Evolutionary conservation across 768 basidiomycete genomes (phyloP), one percentile per base, ranked within the genome.

Genomic region (Boletellus ananiceps): DNA sequence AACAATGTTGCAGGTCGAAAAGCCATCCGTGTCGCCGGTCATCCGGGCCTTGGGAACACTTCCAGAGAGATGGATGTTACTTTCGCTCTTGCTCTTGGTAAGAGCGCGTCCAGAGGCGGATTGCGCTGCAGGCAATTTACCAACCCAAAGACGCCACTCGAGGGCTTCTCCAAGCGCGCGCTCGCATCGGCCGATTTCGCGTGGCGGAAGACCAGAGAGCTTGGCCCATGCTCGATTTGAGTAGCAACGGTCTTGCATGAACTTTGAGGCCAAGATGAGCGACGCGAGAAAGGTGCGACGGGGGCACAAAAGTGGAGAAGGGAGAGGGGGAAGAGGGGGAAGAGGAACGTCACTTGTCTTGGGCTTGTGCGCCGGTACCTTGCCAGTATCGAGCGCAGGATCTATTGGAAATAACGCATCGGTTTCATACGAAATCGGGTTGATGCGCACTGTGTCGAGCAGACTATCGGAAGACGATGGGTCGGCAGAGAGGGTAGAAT

Each of bases 211-310:
- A 15, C 93, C 92, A n/a, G 88, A 88, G 6, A 97, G 78, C 61
- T 93, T 93, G 1, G 89, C 88, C 94, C 94, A 96, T 15, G 93
- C 93, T 23, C 83, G 81, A 65, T 96, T 95, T 13, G 90, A 93
- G 59, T 94, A 96, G 37, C 88, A 91, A 44, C 89, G 84, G 61
- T 97, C 93, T 71, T 94, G 92, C 53, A 88, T 82, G 63, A 94
- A 94, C 59, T 97, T 97, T 14, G 88, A 86, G 0, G 93, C 94
- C 44, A 92, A 75, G 48, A 97, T 91, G 36, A 97, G 73, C 0
- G 89, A 83, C 0, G 91, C 91, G 8, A 96, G 75, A 68, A 97
- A 96, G 0, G 91, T 81, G 21, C 93, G 80, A 23, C 93, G 81
- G 2, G 93, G 91, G 60, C 93, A 95, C 36, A 91, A 76, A 23